phyloP scores from a whole-genome alignment of 768 basidiomycete genomes.

The Kwoniella sp. region DNA sequence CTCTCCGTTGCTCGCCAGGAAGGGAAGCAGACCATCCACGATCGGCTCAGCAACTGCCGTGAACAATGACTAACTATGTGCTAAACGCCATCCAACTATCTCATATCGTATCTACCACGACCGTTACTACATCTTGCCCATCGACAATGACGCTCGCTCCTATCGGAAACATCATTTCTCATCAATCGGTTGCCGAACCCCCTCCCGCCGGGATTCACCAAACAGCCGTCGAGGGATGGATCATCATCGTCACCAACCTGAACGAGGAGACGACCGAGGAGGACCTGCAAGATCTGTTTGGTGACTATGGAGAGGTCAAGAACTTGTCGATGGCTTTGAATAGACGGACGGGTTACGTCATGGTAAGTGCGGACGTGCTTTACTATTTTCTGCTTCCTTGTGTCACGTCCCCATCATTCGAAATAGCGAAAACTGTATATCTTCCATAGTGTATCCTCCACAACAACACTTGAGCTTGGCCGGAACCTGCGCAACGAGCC shows the following conservation, averaged over 20 bases:
- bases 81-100: too few species aligned
- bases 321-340: conserved; percentile 96
- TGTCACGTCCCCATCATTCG: background rate
- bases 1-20: too few species aligned
- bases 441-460: too few species aligned
- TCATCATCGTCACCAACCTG: conserved; percentile 91
- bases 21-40: too few species aligned
- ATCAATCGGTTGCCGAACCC: background rate
- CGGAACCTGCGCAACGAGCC: too few species aligned
- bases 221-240: conserved; percentile 97
- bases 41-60: too few species aligned
- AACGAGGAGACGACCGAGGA: conserved; percentile 99
- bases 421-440: background rate
- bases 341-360: conserved; percentile 96
- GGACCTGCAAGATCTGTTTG: conserved; percentile 93
- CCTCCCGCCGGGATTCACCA: background rate
- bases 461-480: too few species aligned
- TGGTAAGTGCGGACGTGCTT: conserved; percentile 65
- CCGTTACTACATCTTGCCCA: too few species aligned
- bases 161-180: background rate
- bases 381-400: background rate
- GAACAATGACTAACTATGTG: too few species aligned
- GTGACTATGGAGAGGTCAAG: conserved; percentile 95
- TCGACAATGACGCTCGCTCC: too few species aligned
- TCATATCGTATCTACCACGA: too few species aligned